Percentiles rank a stretch among this genome's conserved stretches.
phyloP scores from a whole-genome alignment of 768 basidiomycete species.

The Naganishia vaughanmartiniae region DNA sequence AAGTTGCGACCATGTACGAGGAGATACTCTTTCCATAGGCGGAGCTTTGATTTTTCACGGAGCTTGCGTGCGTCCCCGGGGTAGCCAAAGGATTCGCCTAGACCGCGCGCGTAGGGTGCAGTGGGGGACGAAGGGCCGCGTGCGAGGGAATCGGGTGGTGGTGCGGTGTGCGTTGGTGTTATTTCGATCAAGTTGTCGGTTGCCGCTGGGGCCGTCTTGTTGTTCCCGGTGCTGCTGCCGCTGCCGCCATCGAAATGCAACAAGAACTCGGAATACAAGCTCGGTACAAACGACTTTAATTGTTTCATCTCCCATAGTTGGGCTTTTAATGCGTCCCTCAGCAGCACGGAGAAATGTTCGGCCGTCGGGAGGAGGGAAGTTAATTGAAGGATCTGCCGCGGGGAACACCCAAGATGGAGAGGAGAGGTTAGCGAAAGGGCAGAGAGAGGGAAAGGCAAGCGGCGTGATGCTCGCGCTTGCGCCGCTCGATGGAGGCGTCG shows the following conservation, averaged over 20 bases:
- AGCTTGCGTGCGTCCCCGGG: slow-evolving; percentile 53
- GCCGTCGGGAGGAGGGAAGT: slow-evolving; percentile 90
- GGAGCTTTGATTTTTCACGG: slow-evolving; percentile 66
- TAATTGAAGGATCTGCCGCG: slow-evolving; percentile 70
- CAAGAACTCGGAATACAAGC: slow-evolving; percentile 91
- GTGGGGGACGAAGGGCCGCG: slow-evolving; percentile 41
- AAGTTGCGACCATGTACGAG: slow-evolving; percentile 86
- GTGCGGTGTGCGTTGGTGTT: background rate
- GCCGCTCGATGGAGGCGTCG: no score
- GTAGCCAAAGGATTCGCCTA: slow-evolving; percentile 53
- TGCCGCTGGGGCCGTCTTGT: background rate
- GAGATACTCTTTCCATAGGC: slow-evolving; percentile 89
- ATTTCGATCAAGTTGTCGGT: slow-evolving; percentile 38
- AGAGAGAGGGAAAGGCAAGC: no score
- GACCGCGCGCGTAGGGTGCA: slow-evolving; percentile 44
- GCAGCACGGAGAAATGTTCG: slow-evolving; percentile 82
- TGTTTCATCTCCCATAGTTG: slow-evolving; percentile 72
- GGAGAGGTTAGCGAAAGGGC: no score
- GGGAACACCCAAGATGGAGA: no score
- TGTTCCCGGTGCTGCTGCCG: no score
- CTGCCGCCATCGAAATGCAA: slow-evolving; percentile 55
- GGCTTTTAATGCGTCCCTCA: slow-evolving; percentile 82
- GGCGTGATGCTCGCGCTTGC: no score
- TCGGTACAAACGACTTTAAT: slow-evolving; percentile 84
- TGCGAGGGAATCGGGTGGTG: slow-evolving; percentile 36